Evolutionary conservation across 768 basidiomycete species (phyloP).

Genomic region (Strobilomyces dryophilus): DNA sequence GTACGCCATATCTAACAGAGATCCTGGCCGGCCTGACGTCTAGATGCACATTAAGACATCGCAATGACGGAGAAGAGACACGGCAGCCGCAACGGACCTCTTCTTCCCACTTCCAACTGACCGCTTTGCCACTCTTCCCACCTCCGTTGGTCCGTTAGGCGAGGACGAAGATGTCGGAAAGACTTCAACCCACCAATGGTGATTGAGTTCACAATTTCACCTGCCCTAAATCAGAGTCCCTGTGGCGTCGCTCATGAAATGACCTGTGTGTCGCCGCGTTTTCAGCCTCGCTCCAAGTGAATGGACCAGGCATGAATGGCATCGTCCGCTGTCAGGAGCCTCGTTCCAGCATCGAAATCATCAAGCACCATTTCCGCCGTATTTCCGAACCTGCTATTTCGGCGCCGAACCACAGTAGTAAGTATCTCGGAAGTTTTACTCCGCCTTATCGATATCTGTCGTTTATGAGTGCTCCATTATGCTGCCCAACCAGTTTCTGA

Average conservation of each 20-base stretch:
- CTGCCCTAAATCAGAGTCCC: slow-evolving; percentile 33
- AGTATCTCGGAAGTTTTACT: slow-evolving; percentile 24
- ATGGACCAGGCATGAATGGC: slow-evolving; percentile 7
- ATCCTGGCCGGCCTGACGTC: slow-evolving; percentile 44
- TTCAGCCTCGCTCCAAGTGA: slow-evolving; percentile 9
- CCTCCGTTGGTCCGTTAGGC: slow-evolving; percentile 59
- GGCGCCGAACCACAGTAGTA: slow-evolving; percentile 12
- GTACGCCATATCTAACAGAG: slow-evolving; percentile 57
- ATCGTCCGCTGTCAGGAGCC: slow-evolving; percentile 11
- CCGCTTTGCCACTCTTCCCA: slow-evolving; percentile 63
- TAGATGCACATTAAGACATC: slow-evolving; percentile 20
- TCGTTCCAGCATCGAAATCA: slow-evolving; percentile 20
- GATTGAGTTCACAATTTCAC: slow-evolving; percentile 17
- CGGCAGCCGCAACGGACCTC: slow-evolving; percentile 42
- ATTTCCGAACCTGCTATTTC: slow-evolving; percentile 21
- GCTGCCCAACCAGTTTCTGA: slow-evolving; percentile 18
- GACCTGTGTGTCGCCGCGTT: slow-evolving; percentile 8
- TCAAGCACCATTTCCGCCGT: slow-evolving; percentile 20
- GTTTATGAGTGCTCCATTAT: slow-evolving; percentile 14
- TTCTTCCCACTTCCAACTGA: slow-evolving; percentile 71
- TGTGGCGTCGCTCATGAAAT: slow-evolving; percentile 25
- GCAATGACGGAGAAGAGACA: slow-evolving; percentile 3
- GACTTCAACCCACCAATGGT: slow-evolving; percentile 18
- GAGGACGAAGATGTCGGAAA: slow-evolving; percentile 46
- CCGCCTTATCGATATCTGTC: slow-evolving; percentile 30